Conservation (phyloP, 2,329 filamentous ascomycete species). For the Xylariaceae sp. region DNA sequence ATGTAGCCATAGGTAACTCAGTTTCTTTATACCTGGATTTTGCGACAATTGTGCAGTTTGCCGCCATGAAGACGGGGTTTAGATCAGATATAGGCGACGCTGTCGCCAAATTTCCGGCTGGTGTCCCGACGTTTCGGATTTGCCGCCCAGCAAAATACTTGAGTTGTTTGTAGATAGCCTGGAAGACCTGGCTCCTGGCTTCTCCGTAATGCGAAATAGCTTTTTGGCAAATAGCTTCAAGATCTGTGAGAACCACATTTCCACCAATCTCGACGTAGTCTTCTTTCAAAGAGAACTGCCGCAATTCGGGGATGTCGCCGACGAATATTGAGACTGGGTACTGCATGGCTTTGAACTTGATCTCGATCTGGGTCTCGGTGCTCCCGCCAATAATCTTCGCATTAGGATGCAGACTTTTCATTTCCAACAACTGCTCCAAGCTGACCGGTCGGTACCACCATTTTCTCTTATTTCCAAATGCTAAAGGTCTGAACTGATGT, state of each 20-base stretch:
- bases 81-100: constrained; percentile 95
- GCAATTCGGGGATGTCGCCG: constrained; percentile 85
- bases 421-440: constrained; percentile 80
- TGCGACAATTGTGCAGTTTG: constrained; percentile 75
- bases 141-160: constrained; percentile 93
- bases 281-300: constrained; percentile 74
- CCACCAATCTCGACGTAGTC: constrained; percentile 87
- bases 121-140: constrained; percentile 95
- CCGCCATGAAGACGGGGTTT: constrained; percentile 88
- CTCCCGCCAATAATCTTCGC: constrained; percentile 95
- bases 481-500: constrained; percentile 74
- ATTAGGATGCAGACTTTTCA: constrained; percentile 78
- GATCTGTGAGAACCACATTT: constrained; percentile 86
- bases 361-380: constrained; percentile 96
- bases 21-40: constrained; percentile 69
- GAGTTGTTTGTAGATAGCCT: constrained; percentile 89
- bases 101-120: constrained; percentile 88
- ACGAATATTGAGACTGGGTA: constrained; percentile 89
- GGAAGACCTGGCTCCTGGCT: constrained; percentile 70
- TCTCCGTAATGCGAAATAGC: constrained; percentile 75
- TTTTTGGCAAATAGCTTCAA: constrained; percentile 78
- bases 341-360: constrained; percentile 93
- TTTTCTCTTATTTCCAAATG: constrained; percentile 92
- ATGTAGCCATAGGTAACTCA: constrained; percentile 85
- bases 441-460: constrained; percentile 90